Base-by-base conservation (phyloP, 2,329 filamentous ascomycete genomes). In the Diplodia corticola region DNA sequence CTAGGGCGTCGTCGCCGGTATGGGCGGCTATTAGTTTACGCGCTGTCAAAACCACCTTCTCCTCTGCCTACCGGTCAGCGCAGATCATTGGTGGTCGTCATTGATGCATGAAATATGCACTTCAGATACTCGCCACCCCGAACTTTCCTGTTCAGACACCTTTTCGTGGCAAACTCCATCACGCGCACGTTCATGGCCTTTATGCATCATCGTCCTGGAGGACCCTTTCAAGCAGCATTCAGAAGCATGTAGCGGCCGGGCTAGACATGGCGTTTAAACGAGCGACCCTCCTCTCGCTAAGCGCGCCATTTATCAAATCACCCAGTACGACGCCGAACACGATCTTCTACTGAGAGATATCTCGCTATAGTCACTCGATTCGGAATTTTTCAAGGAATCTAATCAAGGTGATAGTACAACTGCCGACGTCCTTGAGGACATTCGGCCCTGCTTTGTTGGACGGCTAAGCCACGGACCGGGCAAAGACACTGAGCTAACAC, bases 401-500 rank as follows among this genome's bases (percentile, higher is more conserved):
- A n/a, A 44, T 44, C 40, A 44, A 20, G 17, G 40, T 44, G 40
- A 44, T 44, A 44, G 40, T 44, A 20, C 6, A 20, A 20, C 40
- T 44, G 40, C 40, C 40, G 37, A 20, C 37, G 37, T 6, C n/a
- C 7, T 46, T 24, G 33, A n/a, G 24, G n/a, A 20, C 6, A 44
- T 44, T 44, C 40, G 40, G 6, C 40, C 40, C n/a, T 20, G 40
- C n/a, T 44, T 20, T 44, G 17, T 44, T 44, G 17, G n/a, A 44
- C 40, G 20, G 55, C 37, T n/a, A 59, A 59, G 55, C 24, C 55
- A 46, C 37, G 37, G 28, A 46, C 15, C 44, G n/a, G 55, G 37
- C 55, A 26, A 33, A 59, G 54, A 20, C 24, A 46, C 17, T 26
- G 13, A 22, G 55, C 55, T 59, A 59, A 59, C 55, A 59, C 55